Evolutionary conservation across 164 flowering plant genomes (phyloP).

Genomic region (Cinnamomum micranthum): DNA sequence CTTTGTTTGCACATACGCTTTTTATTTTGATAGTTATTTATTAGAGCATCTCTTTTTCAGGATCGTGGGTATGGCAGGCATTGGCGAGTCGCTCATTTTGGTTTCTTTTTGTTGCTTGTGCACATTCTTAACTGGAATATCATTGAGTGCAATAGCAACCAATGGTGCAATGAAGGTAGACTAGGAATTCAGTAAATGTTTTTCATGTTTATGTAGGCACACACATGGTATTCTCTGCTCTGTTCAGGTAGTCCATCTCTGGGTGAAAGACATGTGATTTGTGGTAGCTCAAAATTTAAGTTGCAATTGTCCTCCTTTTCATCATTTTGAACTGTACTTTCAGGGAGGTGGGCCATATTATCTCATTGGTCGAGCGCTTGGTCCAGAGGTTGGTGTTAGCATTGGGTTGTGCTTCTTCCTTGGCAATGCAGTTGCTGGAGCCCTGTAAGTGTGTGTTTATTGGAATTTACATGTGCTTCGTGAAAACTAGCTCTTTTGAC

Average conservation of each 20-base stretch:
- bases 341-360: slow-evolving; percentile 99
- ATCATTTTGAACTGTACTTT: slow-evolving; percentile 7
- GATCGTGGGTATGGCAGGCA: slow-evolving; percentile 99
- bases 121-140: slow-evolving; percentile 83
- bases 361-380: slow-evolving; percentile 99
- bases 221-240: background rate
- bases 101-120: slow-evolving; percentile 90
- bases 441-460: slow-evolving; percentile 65
- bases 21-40: too few species aligned
- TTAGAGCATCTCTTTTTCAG: slow-evolving; percentile 34
- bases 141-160: slow-evolving; percentile 97
- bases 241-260: background rate
- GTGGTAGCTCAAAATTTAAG: background rate
- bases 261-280: too few species aligned
- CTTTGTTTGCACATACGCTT: background rate
- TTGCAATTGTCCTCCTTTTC: background rate
- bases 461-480: background rate
- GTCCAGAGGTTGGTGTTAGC: slow-evolving; percentile 99
- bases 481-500: too few species aligned
- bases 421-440: slow-evolving; percentile 97
- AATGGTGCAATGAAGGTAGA: slow-evolving; percentile 99
- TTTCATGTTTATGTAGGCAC: background rate
- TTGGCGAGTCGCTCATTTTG: slow-evolving; percentile 71
- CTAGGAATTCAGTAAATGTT: background rate
- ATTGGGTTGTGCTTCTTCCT: slow-evolving; percentile 96